Evolutionary conservation across 352 stramenopile species (phyloP).

Genomic region (Globisporangium recalcitrans): DNA sequence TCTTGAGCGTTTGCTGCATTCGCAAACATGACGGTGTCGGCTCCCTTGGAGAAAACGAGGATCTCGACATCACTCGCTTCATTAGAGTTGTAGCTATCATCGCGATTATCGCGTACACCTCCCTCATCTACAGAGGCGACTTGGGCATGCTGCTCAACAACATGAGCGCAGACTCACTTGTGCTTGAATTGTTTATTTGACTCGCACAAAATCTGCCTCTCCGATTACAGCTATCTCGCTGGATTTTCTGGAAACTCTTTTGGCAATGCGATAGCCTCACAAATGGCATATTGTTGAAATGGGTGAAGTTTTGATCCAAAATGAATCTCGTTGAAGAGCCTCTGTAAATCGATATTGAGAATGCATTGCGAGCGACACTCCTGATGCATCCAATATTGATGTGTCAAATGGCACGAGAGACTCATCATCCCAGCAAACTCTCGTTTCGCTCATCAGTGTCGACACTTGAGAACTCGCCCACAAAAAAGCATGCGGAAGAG

Average conservation of each 20-base stretch:
- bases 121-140: no score
- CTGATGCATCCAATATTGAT: no score
- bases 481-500: slow-evolving; percentile 4
- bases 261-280: not conserved
- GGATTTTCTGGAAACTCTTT: no score
- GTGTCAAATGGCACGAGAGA: no score
- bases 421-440: not conserved
- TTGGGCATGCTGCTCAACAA: no score
- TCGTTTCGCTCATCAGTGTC: no score
- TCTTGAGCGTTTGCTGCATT: slow-evolving; percentile 65
- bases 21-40: slow-evolving; percentile 87
- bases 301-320: not conserved
- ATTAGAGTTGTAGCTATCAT: slow-evolving; percentile 14
- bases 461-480: not conserved
- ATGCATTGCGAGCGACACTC: no score
- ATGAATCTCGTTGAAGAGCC: not conserved
- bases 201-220: no score
- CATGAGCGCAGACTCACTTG: no score
- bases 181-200: no score
- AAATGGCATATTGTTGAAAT: not conserved
- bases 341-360: not conserved
- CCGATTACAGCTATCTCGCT: no score
- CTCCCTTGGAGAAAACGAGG: slow-evolving; percentile 83
- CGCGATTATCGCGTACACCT: not conserved
- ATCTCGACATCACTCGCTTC: slow-evolving; percentile 35